Conservation (phyloP, 2,329 filamentous ascomycete species). For the Ilyonectria mors-panacis region DNA sequence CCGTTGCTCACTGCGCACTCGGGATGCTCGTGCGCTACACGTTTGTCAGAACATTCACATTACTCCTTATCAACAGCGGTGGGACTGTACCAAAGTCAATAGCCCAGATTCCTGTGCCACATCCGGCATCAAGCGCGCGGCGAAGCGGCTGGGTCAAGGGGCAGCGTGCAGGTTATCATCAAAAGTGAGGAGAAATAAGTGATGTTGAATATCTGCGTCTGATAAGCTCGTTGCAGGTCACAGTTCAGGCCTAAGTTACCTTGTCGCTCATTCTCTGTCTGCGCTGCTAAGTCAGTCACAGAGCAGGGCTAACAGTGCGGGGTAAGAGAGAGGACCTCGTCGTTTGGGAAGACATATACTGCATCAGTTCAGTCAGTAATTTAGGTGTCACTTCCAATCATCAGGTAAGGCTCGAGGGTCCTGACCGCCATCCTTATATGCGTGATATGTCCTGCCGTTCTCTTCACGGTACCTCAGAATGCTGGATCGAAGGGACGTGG, state of each 20-base stretch:
- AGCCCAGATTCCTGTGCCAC: constrained; percentile 34
- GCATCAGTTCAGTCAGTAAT: background rate
- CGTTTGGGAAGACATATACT: constrained; percentile 36
- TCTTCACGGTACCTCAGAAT: constrained; percentile 27
- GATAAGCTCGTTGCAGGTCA: background rate
- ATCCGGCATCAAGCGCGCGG: constrained; percentile 25
- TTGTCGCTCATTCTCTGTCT: constrained; percentile 33
- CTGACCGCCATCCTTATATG: constrained; percentile 2
- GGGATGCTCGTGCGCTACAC: constrained; percentile 31
- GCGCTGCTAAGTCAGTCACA: background rate
- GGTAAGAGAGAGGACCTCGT: constrained; percentile 23
- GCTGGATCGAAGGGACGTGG: constrained; percentile 24
- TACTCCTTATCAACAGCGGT: accelerated
- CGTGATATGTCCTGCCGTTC: constrained; percentile 22
- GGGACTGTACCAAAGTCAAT: constrained; percentile 25
- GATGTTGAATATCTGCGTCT: constrained; percentile 32
- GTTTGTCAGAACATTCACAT: background rate
- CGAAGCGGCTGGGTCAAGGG: background rate
- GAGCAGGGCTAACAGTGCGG: background rate
- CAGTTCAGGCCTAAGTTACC: background rate
- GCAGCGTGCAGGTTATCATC: constrained; percentile 19
- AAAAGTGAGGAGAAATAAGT: constrained; percentile 30
- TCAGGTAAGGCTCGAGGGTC: background rate
- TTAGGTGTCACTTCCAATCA: too few species aligned
- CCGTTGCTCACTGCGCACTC: constrained; percentile 11